Conservation (phyloP, 2,329 filamentous ascomycete genomes). For the Helminthosporium solani region DNA sequence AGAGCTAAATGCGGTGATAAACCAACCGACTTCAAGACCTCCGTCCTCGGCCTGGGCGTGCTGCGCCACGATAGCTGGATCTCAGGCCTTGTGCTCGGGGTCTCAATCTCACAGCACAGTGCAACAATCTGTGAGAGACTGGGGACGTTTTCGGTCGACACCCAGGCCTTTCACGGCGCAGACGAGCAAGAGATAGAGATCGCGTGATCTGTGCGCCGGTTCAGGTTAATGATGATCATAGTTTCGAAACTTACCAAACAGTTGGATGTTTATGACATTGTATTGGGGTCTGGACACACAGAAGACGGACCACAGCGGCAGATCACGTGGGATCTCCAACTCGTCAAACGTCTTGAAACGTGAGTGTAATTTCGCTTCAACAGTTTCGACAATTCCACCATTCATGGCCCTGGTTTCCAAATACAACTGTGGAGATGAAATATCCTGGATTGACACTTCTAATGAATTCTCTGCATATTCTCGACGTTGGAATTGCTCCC, state of each 20-base stretch:
- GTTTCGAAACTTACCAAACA: too few species aligned
- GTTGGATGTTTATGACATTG: too few species aligned
- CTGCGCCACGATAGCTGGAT: conserved; percentile 27
- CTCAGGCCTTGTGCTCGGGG: conserved; percentile 31
- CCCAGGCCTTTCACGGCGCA: conserved; percentile 20
- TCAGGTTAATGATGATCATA: too few species aligned
- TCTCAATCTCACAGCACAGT: conserved; percentile 14
- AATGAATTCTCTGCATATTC: conserved; percentile 4
- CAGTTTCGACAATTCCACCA: conserved; percentile 10
- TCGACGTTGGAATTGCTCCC: neutral
- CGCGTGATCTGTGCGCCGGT: neutral
- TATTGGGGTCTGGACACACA: too few species aligned
- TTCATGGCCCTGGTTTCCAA: neutral
- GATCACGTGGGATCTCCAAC: conserved; percentile 11
- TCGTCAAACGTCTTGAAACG: conserved; percentile 15
- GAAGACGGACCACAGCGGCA: neutral
- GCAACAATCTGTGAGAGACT: conserved; percentile 24
- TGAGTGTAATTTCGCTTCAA: conserved; percentile 1
- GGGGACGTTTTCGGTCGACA: conserved; percentile 32
- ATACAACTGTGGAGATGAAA: conserved; percentile 7
- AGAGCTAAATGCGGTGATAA: conserved; percentile 20
- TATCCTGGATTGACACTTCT: conserved; percentile 1
- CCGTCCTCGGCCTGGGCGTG: conserved; percentile 30
- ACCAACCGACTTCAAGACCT: conserved; percentile 18
- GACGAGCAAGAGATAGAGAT: conserved; percentile 22